Base-by-base conservation (phyloP, 2,329 filamentous ascomycete genomes). In the Cladosporium cucumerinum region DNA sequence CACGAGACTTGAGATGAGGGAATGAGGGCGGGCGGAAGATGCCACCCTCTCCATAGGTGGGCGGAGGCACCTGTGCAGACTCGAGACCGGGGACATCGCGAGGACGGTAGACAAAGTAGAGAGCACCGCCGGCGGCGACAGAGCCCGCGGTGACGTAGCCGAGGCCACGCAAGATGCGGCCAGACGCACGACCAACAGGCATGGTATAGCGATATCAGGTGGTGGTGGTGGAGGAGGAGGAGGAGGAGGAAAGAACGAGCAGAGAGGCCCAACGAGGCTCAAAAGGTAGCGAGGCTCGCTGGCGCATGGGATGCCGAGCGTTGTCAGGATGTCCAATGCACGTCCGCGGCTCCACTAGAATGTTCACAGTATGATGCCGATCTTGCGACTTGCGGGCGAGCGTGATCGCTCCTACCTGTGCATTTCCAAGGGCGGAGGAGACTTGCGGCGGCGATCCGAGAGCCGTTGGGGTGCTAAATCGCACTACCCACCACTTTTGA, bases 41-140 rank as follows among this genome's bases (percentile, higher is more conserved):
- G 68, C 89, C 89, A 69, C 88, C 87, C 68, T 87, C 84, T 70
- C 86, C 87, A 73, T 87, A 89, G 65, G 87, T 87, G 2, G 89
- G 89, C 21, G 89, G 89, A 39, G 89, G 88, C 1, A 91, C 89
- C 3, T 84, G 86, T 4, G 89, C 85, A 14, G 85, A 85, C 69
- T 90, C 87, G 69, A 83, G 84, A 60, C 89, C 89, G 55, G 89
- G 89, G 66, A 92, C 89, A 74, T 90, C 87, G 72, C 88, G 85
- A 14, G 89, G 89, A 43, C 89, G 86, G 77, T 90, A 90, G 69
- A 84, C 81, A 67, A 86, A 78, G 77, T 89, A 89, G 65, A 89
- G 81, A 52, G 82, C 80, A 64, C 83, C 83, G 61, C 82, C 84
- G 69, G 83, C 84, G 61, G 82, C 80, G 39, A 80, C 79, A 65